Evolutionary conservation across 495 filamentous ascomycete species (phyloP).

Genomic region (Antarctomyces pellizariae): DNA sequence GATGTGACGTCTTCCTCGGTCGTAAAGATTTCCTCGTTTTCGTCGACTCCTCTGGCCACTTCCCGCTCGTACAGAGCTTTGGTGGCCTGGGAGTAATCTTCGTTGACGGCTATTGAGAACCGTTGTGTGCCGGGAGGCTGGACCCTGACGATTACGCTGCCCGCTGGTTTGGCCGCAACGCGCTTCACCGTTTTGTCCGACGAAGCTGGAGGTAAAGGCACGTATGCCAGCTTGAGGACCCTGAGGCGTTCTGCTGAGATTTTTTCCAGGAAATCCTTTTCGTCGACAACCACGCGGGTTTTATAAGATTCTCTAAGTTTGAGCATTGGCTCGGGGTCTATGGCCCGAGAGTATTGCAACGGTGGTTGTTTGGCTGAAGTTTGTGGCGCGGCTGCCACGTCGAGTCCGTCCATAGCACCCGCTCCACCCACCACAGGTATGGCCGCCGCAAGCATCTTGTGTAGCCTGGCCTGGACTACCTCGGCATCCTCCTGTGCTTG

Average conservation of each 20-base stretch:
- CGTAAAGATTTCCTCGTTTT: slow-evolving; percentile 92
- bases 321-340: slow-evolving; percentile 52
- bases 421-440: slow-evolving; percentile 10
- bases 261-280: slow-evolving; percentile 33
- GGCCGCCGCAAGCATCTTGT: slow-evolving; percentile 17
- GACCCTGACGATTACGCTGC: slow-evolving; percentile 6
- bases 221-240: slow-evolving; percentile 43
- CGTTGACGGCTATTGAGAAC: slow-evolving; percentile 51
- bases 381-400: slow-evolving; percentile 6
- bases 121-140: slow-evolving; percentile 34
- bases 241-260: slow-evolving; percentile 36
- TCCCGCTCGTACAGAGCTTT: slow-evolving; percentile 84
- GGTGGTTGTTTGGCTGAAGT: slow-evolving; percentile 8
- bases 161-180: slow-evolving; percentile 10
- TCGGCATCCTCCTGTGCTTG: slow-evolving; percentile 52
- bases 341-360: slow-evolving; percentile 14
- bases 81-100: slow-evolving; percentile 79
- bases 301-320: slow-evolving; percentile 49
- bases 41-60: slow-evolving; percentile 71
- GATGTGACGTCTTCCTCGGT: slow-evolving; percentile 63
- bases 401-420: slow-evolving; percentile 12
- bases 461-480: slow-evolving; percentile 31
- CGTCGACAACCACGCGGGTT: slow-evolving; percentile 33
- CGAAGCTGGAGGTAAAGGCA: no score
- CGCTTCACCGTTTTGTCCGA: slow-evolving; percentile 31